phyloP scores from a whole-genome alignment of 345 rosid genomes.

The Sonneratia alba region DNA sequence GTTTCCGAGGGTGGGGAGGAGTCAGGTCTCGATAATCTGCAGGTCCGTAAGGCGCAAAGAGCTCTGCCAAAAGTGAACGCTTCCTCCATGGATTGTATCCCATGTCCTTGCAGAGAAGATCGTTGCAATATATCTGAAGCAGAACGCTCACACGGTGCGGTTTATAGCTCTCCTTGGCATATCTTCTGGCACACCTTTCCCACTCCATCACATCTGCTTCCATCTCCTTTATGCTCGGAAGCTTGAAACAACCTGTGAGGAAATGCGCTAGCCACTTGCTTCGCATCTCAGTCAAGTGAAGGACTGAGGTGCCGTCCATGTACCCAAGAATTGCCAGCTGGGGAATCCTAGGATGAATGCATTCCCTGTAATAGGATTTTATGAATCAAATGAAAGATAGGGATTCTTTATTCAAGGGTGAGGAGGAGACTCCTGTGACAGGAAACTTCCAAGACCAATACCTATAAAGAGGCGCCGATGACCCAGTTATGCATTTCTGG shows the following conservation, averaged over 20 bases:
- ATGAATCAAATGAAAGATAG: background rate
- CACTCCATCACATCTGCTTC: slow-evolving; percentile 15
- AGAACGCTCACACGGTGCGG: slow-evolving; percentile 12
- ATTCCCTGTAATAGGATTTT: slow-evolving; percentile 16
- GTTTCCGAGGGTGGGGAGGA: no score
- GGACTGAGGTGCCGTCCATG: slow-evolving; percentile 14
- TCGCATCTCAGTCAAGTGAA: slow-evolving; percentile 25
- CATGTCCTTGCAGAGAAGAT: slow-evolving; percentile 28
- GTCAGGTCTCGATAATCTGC: slow-evolving; percentile 8
- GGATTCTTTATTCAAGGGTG: background rate
- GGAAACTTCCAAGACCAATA: background rate
- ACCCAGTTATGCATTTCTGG: slow-evolving; percentile 14
- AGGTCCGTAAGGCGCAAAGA: slow-evolving; percentile 19
- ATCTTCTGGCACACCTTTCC: slow-evolving; percentile 14
- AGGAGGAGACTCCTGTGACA: no score
- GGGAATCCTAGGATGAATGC: slow-evolving; percentile 32
- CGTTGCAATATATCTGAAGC: slow-evolving; percentile 27
- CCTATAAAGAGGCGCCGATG: slow-evolving; percentile 31
- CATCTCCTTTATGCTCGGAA: slow-evolving; percentile 27
- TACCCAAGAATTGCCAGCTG: slow-evolving; percentile 33
- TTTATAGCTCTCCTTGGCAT: slow-evolving; percentile 11
- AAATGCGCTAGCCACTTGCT: slow-evolving; percentile 29
- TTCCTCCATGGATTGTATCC: slow-evolving; percentile 25
- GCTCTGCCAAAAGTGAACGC: slow-evolving; percentile 14
- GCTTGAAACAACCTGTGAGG: slow-evolving; percentile 15